These are phyloP conservation scores for Phialophora expanda DNA, from an alignment of 2,329 filamentous ascomycete species.

Conservation along the genomic window DNA sequence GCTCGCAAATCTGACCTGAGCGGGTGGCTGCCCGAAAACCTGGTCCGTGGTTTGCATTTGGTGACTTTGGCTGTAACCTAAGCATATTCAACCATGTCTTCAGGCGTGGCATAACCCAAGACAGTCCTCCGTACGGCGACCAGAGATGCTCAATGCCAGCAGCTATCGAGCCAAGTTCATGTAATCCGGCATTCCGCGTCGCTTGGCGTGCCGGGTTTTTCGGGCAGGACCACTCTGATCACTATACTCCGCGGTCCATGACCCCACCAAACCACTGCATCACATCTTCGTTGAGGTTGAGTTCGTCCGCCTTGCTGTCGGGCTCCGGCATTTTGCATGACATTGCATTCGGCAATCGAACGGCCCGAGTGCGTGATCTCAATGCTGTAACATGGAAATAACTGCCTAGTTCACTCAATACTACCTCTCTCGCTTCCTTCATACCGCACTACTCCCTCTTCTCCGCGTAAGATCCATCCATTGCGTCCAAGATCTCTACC, in stretches of 20 bases:
- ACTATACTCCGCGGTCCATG: neutral
- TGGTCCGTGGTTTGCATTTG: neutral
- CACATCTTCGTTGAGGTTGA: neutral
- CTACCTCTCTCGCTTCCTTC: neutral
- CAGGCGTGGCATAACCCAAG: neutral
- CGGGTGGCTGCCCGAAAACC: neutral
- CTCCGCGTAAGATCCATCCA: slow-evolving; percentile 27
- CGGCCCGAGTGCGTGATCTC: neutral
- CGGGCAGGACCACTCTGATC: neutral
- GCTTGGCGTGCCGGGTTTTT: slow-evolving; percentile 6
- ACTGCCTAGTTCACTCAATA: neutral
- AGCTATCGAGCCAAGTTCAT: neutral
- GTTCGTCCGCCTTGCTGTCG: neutral
- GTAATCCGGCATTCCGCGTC: slow-evolving; percentile 18
- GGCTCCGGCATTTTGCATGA: slow-evolving; percentile 6
- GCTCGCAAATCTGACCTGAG: neutral
- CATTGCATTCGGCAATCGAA: slow-evolving; percentile 12
- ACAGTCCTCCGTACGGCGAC: neutral
- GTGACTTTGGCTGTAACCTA: slow-evolving; percentile 18
- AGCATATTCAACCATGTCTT: neutral
- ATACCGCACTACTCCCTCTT: slow-evolving; percentile 25
- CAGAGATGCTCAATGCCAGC: neutral
- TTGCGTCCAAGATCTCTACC: slow-evolving; percentile 64
- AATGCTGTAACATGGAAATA: neutral
- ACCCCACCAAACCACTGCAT: neutral